Base-by-base conservation (phyloP, 2,329 filamentous ascomycete species). In the Trichoderma atrobrunneum region DNA sequence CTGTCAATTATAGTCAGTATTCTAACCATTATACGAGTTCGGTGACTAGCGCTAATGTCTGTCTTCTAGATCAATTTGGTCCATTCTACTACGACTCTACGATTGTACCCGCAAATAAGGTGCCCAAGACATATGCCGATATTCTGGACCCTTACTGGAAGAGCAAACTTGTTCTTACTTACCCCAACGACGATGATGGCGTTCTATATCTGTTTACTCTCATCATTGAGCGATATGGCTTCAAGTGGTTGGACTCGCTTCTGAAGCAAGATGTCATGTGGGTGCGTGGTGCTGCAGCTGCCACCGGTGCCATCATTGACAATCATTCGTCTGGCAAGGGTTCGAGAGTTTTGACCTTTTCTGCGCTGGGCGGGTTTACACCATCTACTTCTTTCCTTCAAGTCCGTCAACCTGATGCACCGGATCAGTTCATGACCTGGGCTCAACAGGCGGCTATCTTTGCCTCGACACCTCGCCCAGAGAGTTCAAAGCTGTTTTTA, bases 381-480 rank as follows among this genome's bases (percentile, higher is more conserved):
- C 56, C 66, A 26, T 69, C 66, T 2, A 69, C 66, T 2, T 69
- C 66, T 12, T 69, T 69, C 30, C 39, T 69, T 6, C 34, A 69
- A 26, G 66, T 69, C 10, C 34, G 36, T 16, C 30, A 69, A 26
- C 56, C 66, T 24, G 56, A 69, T 10, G 34, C 56, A 11, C 66
- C 66, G 1, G 56, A 69, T 14, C 66, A 69, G 34, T 69, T 69
- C 66, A 69, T 69, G 66, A 69, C 66, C 6, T 61, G 66, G 66
- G 66, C 66, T 11, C 66, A 69, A 14, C 66, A 69, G 21, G 66
- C 39, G 14, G 66, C 34, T 3, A 69, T 61, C 26, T 69, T 69
- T 51, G 32, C 66, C 7, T 69, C 66, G 3, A 69, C 66, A 16
- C 66, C 54, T 34, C 66, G 66, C 11, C 66, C 66, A 3, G 66